Conservation (phyloP, 768 basidiomycete genomes). For the Leccinum variicolor region DNA sequence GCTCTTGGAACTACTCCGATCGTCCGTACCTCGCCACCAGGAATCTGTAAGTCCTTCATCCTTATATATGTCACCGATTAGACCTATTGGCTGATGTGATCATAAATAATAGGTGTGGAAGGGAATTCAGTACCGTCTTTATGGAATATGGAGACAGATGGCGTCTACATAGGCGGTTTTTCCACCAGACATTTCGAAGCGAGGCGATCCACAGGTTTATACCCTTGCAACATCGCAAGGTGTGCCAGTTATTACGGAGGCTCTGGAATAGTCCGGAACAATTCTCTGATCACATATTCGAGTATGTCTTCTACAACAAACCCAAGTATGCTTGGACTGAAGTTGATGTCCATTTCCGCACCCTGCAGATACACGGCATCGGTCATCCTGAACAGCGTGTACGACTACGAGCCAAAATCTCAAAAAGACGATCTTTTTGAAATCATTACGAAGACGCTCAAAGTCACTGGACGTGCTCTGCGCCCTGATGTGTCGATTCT, state of each 20-base stretch:
- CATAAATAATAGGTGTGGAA: constrained; percentile 14
- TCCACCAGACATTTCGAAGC: constrained; percentile 24
- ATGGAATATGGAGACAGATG: constrained; percentile 33
- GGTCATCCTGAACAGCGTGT: constrained; percentile 17
- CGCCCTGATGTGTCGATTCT: constrained; percentile 19
- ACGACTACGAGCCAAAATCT: constrained; percentile 16
- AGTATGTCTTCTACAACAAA: constrained; percentile 19
- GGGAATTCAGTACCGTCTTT: constrained; percentile 21
- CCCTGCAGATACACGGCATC: constrained; percentile 18
- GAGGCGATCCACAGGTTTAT: constrained; percentile 25
- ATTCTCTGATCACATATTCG: constrained; percentile 32
- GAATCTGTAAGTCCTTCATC: constrained; percentile 3
- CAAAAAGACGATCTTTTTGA: constrained; percentile 13
- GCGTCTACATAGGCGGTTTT: constrained; percentile 31
- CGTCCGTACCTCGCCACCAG: constrained; percentile 35
- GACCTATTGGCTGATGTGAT: neutral
- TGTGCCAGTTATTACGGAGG: constrained; percentile 29
- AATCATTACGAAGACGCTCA: constrained; percentile 3
- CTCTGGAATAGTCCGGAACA: constrained; percentile 33
- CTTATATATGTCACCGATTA: neutral
- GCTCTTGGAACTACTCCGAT: constrained; percentile 49
- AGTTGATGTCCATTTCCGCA: neutral
- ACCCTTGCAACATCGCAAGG: constrained; percentile 29
- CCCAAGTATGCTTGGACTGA: neutral
- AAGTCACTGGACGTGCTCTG: constrained; percentile 7